Percentiles rank a stretch among this genome's conserved stretches.
Evolutionary conservation across 768 basidiomycete genomes (phyloP).

Genomic region (Naematelia aurantialba): DNA sequence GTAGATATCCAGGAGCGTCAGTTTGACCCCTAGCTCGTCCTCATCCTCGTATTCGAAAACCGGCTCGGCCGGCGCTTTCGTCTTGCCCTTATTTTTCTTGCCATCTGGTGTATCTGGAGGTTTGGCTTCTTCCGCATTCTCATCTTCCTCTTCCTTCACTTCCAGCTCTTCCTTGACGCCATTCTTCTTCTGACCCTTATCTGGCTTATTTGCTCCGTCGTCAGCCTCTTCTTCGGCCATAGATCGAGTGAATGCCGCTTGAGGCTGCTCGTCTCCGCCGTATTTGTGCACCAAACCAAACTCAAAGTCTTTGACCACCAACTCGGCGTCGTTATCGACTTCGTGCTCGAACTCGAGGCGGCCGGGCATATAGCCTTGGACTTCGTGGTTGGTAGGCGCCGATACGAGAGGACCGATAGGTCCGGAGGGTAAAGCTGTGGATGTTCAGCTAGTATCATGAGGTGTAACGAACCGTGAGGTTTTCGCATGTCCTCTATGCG

Average conservation of each 20-base stretch:
- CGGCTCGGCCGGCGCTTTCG: slow-evolving; percentile 22
- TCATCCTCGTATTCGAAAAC: slow-evolving; percentile 65
- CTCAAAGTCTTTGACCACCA: slow-evolving; percentile 90
- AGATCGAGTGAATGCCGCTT: slow-evolving; percentile 51
- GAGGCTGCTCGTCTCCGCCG: slow-evolving; percentile 69
- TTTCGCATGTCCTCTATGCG: slow-evolving; percentile 72
- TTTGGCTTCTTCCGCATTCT: slow-evolving; percentile 9
- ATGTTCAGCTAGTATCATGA: not conserved
- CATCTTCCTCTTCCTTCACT: slow-evolving; percentile 14
- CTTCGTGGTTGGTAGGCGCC: slow-evolving; percentile 79
- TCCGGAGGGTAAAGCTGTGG: slow-evolving; percentile 35
- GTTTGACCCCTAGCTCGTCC: slow-evolving; percentile 80
- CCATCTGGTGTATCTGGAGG: slow-evolving; percentile 3
- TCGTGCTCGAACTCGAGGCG: slow-evolving; percentile 99
- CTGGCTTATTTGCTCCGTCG: slow-evolving; percentile 62
- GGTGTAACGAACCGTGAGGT: slow-evolving; percentile 43
- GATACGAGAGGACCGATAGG: slow-evolving; percentile 78
- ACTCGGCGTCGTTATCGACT: slow-evolving; percentile 93
- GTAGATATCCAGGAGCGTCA: slow-evolving; percentile 86
- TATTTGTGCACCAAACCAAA: slow-evolving; percentile 83
- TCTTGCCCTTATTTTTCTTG: slow-evolving; percentile 26
- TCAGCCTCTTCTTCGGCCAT: slow-evolving; percentile 63
- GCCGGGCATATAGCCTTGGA: slow-evolving; percentile 88
- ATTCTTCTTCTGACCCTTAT: slow-evolving; percentile 11
- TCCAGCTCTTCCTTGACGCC: slow-evolving; percentile 15